Base-by-base conservation (phyloP, 129 eudicot genomes). In the Flaveria sonorensis region DNA sequence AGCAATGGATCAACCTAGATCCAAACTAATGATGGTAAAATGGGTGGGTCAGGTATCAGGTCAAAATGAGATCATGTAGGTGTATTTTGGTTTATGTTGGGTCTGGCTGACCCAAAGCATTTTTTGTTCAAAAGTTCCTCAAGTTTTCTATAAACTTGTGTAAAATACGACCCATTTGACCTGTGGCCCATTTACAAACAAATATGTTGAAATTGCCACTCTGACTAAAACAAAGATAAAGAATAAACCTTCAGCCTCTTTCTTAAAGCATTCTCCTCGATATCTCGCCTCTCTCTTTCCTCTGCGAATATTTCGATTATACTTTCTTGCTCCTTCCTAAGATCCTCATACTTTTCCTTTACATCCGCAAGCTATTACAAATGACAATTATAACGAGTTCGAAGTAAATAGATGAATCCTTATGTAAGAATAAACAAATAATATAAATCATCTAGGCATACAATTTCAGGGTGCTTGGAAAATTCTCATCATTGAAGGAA, bases 201-300 rank as follows among this genome's bases (percentile, higher is more conserved):
- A 48, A 63, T 63, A 9, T 10, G 14, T 75, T 8, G 6, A 74
- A 74, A 26, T 12, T 50, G 19, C 47, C 47, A 47, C 12, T 16
- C 15, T 30, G 51, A 32, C 10, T 15, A n/a, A 70, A 75, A 56
- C 4, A 26, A 72, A 64, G 24, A 43, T 18, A 51, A 64, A 39
- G n/a, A 79, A 24, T 26, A 68, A 57, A 89, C 98, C 98, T 89
- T 79, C 76, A 93, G 66, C 74, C 84, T 90, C 78, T 79, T 84
- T 73, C 91, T 87, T 83, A 90, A 81, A 39, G 60, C 70, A 16
- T 86, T 89, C 77, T 89, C 93, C 86, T 91, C 92, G 0, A 11
- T 52, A 52, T 91, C 90, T n/a, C 90, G 92, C n/a, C 89, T 84
- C 59, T 74, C 84, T 83, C 96, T 84, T 84, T 94, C 99, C 61